These are phyloP conservation scores for Penicillium sclerotigenum DNA, from an alignment of 2,329 filamentous ascomycete species.

Conservation along the genomic window DNA sequence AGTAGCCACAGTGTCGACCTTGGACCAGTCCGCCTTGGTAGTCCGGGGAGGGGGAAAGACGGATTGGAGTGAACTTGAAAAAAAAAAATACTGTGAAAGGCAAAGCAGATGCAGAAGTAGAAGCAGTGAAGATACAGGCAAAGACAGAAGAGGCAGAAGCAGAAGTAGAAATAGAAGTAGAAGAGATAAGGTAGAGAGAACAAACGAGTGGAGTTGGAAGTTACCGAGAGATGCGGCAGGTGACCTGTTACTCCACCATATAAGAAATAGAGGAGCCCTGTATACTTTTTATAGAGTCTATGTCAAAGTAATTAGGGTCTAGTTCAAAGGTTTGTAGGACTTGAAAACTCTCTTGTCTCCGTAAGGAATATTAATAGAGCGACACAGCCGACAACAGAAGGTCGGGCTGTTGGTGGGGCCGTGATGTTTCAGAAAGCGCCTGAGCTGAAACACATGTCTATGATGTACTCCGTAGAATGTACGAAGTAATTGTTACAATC, in stretches of 20 bases:
- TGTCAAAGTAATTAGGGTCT: neutral
- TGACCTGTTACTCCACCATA: conserved; percentile 9
- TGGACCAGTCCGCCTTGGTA: conserved; percentile 12
- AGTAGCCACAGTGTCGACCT: conserved; percentile 36
- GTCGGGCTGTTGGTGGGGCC: conserved; percentile 23
- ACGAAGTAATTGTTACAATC: neutral
- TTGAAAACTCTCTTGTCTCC: neutral
- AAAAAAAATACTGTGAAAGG: neutral
- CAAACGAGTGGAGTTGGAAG: conserved; percentile 16
- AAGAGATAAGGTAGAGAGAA: conserved; percentile 9
- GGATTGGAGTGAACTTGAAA: conserved; percentile 5
- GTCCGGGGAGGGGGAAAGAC: conserved; percentile 7
- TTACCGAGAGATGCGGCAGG: conserved; percentile 11
- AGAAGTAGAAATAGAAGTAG: conserved; percentile 13
- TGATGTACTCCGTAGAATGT: neutral
- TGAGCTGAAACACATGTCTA: conserved; percentile 9
- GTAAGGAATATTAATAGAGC: conserved; percentile 24
- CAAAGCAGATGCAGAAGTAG: neutral
- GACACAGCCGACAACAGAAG: conserved; percentile 18
- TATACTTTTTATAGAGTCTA: neutral
- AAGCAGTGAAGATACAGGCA: neutral
- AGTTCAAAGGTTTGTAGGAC: neutral
- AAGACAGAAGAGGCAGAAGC: neutral
- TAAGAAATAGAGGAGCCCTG: neutral
- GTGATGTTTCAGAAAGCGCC: conserved; percentile 27